Evolutionary conservation across 2,329 filamentous ascomycete genomes (phyloP).

Genomic region (Trichothecium roseum): DNA sequence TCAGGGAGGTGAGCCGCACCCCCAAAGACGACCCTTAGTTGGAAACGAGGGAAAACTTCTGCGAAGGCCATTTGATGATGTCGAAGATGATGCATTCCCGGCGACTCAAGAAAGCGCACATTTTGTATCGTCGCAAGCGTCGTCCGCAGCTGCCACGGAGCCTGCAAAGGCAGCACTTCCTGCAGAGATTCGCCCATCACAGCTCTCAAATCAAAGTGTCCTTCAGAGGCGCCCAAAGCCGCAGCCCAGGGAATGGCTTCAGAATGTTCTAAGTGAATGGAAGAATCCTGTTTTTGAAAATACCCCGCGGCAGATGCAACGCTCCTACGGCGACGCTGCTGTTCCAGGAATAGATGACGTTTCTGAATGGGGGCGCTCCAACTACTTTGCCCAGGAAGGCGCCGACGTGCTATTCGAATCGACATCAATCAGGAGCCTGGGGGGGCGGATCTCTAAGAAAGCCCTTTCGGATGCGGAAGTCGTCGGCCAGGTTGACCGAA

Average conservation of each 20-base stretch:
- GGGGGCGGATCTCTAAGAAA: slow-evolving; percentile 48
- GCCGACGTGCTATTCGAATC: slow-evolving; percentile 17
- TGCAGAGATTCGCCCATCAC: too few species aligned
- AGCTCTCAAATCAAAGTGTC: too few species aligned
- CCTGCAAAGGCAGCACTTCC: too few species aligned
- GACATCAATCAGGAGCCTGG: slow-evolving; percentile 15
- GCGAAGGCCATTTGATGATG: slow-evolving; percentile 33
- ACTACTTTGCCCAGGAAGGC: background rate
- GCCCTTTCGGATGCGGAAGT: slow-evolving; percentile 51
- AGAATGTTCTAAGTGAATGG: slow-evolving; percentile 53
- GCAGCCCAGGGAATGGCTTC: slow-evolving; percentile 42
- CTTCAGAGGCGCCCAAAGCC: slow-evolving; percentile 4
- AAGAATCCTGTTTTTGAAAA: slow-evolving; percentile 64
- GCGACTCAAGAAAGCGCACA: too few species aligned
- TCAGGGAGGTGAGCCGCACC: background rate
- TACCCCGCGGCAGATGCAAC: slow-evolving; percentile 34
- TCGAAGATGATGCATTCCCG: slow-evolving; percentile 3
- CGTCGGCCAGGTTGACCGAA: slow-evolving; percentile 76
- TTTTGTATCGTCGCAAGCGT: too few species aligned
- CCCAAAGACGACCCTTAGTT: slow-evolving; percentile 19
- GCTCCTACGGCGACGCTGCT: slow-evolving; percentile 14
- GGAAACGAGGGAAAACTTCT: slow-evolving; percentile 29
- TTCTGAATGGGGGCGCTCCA: background rate
- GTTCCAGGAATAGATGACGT: background rate
- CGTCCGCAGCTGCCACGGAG: too few species aligned